Percentiles rank a stretch among this genome's conserved stretches.
Evolutionary conservation across 2,329 filamentous ascomycete genomes (phyloP).

Genomic region (Colletotrichum cereale): DNA sequence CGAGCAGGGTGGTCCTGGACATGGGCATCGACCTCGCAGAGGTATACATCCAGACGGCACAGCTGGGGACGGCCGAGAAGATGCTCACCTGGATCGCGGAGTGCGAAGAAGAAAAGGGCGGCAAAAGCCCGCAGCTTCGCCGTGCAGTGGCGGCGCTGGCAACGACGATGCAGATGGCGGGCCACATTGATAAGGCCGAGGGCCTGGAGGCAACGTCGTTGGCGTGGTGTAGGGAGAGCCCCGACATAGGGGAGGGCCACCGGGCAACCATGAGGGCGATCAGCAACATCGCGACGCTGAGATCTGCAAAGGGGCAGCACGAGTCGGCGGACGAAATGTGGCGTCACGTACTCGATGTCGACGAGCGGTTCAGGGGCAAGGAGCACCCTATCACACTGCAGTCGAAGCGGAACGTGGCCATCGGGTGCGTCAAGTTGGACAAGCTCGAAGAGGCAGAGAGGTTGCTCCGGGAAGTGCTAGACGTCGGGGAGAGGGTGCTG

Average conservation of each 20-base stretch:
- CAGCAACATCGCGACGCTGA: slow-evolving; percentile 7
- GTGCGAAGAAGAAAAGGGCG: slow-evolving; percentile 8
- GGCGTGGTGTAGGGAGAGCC: background rate
- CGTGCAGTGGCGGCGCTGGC: slow-evolving; percentile 10
- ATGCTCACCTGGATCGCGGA: slow-evolving; percentile 21
- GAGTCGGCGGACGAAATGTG: slow-evolving; percentile 10
- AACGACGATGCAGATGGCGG: background rate
- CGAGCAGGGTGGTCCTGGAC: background rate
- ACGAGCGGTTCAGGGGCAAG: background rate
- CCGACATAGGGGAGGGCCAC: background rate
- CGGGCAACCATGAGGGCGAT: slow-evolving; percentile 7
- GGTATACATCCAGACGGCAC: slow-evolving; percentile 7
- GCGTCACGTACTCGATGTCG: background rate
- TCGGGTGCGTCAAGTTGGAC: slow-evolving; percentile 44
- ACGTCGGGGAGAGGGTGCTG: slow-evolving; percentile 1
- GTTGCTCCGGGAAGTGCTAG: slow-evolving; percentile 48
- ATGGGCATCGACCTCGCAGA: slow-evolving; percentile 12
- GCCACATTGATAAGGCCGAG: background rate
- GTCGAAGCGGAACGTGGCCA: slow-evolving; percentile 15
- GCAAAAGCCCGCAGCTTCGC: background rate
- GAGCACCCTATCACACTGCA: slow-evolving; percentile 18
- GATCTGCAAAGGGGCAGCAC: background rate
- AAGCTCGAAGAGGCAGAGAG: slow-evolving; percentile 50
- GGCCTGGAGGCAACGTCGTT: background rate
- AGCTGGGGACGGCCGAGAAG: background rate